These are phyloP conservation scores for Raffaelea deltoideospora DNA, from an alignment of 2,329 filamentous ascomycete genomes.

Conservation along the genomic window DNA sequence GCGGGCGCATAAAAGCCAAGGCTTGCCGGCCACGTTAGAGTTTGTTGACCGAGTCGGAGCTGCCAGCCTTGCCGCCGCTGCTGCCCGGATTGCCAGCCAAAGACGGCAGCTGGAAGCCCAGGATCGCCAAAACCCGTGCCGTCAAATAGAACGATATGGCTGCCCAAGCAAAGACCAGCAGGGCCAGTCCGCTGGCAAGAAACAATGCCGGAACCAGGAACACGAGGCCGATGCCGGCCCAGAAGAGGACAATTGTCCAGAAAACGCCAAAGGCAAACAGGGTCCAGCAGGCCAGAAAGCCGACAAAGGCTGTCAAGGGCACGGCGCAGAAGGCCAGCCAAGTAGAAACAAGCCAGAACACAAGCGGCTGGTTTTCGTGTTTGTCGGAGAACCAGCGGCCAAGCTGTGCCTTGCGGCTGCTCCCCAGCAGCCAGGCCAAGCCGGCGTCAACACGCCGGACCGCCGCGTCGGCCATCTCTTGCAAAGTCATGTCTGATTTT, in stretches of 20 bases:
- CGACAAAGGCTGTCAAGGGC: constrained; percentile 3
- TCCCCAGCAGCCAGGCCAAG: not conserved
- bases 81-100: not conserved
- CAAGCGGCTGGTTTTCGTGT: not conserved
- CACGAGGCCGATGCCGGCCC: constrained; percentile 7
- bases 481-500: no score
- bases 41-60: no score
- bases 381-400: constrained; percentile 1
- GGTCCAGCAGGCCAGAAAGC: constrained; percentile 6
- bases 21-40: no score
- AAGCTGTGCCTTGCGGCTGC: not conserved
- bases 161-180: constrained; percentile 6
- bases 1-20: no score
- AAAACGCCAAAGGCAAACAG: constrained; percentile 6
- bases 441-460: no score
- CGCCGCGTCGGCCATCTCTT: no score
- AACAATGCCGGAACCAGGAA: constrained; percentile 8
- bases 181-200: constrained; percentile 4
- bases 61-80: not conserved
- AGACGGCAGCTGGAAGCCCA: constrained; percentile 1
- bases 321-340: constrained; percentile 4
- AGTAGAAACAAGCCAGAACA: no score
- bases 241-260: constrained; percentile 8
- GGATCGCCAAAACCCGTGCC: constrained; percentile 1
- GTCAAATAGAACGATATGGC: constrained; percentile 1